Evolutionary conservation across 257 asterid species (phyloP).

Genomic region (Solanum tarapatanum): DNA sequence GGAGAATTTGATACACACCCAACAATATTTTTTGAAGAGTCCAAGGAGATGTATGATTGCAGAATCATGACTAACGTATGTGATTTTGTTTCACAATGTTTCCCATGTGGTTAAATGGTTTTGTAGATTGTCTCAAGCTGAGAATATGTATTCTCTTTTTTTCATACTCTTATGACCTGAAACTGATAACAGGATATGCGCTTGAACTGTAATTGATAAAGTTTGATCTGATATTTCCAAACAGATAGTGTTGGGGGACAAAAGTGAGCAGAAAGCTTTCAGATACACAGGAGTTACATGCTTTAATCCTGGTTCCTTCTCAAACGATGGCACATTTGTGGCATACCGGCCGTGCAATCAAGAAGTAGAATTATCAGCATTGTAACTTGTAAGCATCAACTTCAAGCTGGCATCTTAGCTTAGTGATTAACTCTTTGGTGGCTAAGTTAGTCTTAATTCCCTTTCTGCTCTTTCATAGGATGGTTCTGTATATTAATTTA

Average conservation of each 20-base stretch:
- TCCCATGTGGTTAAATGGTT: background rate
- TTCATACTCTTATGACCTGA: background rate
- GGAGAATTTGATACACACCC: background rate
- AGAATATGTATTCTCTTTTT: background rate
- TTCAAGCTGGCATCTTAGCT: background rate
- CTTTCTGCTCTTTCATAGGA: background rate
- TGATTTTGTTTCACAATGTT: background rate
- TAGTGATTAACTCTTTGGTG: background rate
- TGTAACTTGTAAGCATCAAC: constrained; percentile 41
- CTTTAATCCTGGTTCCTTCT: constrained; percentile 94
- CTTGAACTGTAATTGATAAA: background rate
- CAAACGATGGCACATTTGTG: constrained; percentile 65
- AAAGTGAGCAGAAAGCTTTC: constrained; percentile 84
- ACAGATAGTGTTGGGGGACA: constrained; percentile 91
- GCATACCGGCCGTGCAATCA: constrained; percentile 82
- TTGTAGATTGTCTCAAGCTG: background rate
- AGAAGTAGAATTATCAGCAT: constrained; percentile 74
- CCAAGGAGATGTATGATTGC: background rate
- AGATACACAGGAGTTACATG: constrained; percentile 74
- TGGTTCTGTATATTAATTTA: background rate
- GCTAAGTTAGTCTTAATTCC: background rate
- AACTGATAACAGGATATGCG: background rate
- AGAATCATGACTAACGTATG: background rate
- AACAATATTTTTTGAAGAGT: background rate
- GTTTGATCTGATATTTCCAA: background rate